These are phyloP conservation scores for Podospora anserina DNA, from an alignment of 495 filamentous ascomycete species.

Conservation along the genomic window DNA sequence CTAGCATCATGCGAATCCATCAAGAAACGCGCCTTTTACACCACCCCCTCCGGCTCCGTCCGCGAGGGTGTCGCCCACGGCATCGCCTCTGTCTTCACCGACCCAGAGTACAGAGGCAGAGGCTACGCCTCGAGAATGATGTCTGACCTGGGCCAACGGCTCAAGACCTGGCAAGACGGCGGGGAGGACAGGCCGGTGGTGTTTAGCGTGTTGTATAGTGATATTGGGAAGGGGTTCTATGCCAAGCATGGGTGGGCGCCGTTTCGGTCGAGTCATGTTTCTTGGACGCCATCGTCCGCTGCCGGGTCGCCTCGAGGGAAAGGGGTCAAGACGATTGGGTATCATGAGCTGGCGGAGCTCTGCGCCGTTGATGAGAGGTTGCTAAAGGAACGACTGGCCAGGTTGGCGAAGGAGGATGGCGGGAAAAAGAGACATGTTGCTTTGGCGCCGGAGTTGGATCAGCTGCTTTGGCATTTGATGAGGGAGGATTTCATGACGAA, in stretches of 20 bases:
- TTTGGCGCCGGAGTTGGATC: constrained; percentile 67
- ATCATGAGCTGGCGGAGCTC: constrained; percentile 53
- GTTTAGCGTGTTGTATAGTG: constrained; percentile 82
- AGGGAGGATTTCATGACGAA: constrained; percentile 79
- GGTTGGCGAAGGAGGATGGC: not conserved
- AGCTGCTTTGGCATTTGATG: constrained; percentile 79
- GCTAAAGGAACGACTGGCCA: constrained; percentile 39
- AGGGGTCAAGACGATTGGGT: constrained; percentile 40
- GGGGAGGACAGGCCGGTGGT: constrained; percentile 30
- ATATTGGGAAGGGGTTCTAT: constrained; percentile 95
- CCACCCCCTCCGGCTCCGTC: constrained; percentile 34
- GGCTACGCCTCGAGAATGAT: constrained; percentile 74
- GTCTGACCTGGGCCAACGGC: constrained; percentile 40
- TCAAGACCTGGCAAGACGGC: constrained; percentile 41
- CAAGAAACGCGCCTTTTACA: constrained; percentile 63
- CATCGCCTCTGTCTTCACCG: constrained; percentile 83
- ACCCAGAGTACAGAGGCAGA: constrained; percentile 63
- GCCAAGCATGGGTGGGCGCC: constrained; percentile 75
- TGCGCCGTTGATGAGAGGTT: constrained; percentile 56
- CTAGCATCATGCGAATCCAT: constrained; percentile 82
- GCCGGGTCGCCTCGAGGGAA: constrained; percentile 26
- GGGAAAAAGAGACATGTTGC: constrained; percentile 54
- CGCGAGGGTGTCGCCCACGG: constrained; percentile 71
- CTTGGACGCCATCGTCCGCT: constrained; percentile 45
- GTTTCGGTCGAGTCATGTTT: constrained; percentile 67